Conservation (phyloP, 2,329 filamentous ascomycete species). For the Penicillium decumbens region DNA sequence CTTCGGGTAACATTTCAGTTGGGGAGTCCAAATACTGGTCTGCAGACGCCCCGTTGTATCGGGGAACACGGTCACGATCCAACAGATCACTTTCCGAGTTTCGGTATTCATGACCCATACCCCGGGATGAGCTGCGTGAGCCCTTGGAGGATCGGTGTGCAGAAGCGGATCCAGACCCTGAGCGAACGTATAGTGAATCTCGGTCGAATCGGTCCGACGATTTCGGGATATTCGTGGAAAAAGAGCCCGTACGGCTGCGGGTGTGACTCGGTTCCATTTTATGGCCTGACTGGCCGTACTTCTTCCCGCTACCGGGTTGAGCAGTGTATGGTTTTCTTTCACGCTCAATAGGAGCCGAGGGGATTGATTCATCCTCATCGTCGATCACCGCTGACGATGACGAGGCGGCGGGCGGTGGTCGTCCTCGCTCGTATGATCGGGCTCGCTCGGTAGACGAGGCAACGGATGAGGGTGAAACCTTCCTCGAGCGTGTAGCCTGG, state of each 20-base stretch:
- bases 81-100: conserved; percentile 36
- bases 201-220: conserved; percentile 49
- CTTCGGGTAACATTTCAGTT: conserved; percentile 20
- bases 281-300: conserved; percentile 43
- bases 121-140: conserved; percentile 33
- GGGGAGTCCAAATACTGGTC: conserved; percentile 28
- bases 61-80: conserved; percentile 18
- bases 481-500: conserved; percentile 29
- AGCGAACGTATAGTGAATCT: conserved; percentile 24
- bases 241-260: conserved; percentile 24
- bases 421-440: conserved; percentile 21
- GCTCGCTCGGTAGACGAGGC: conserved; percentile 10
- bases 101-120: conserved; percentile 29
- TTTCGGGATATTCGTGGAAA: conserved; percentile 41
- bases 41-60: conserved; percentile 19
- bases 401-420: conserved; percentile 39
- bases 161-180: conserved; percentile 15
- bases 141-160: conserved; percentile 15
- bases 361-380: conserved; percentile 39
- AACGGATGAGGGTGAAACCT: conserved; percentile 11
- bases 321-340: conserved; percentile 62
- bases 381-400: conserved; percentile 34
- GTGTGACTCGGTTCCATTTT: background rate
- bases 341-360: conserved; percentile 56
- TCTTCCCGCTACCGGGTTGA: conserved; percentile 56